Evolutionary conservation across 1,284 basidiomycete species (phyloP).

Genomic region (Anthracocystis panici-leucophaei): DNA sequence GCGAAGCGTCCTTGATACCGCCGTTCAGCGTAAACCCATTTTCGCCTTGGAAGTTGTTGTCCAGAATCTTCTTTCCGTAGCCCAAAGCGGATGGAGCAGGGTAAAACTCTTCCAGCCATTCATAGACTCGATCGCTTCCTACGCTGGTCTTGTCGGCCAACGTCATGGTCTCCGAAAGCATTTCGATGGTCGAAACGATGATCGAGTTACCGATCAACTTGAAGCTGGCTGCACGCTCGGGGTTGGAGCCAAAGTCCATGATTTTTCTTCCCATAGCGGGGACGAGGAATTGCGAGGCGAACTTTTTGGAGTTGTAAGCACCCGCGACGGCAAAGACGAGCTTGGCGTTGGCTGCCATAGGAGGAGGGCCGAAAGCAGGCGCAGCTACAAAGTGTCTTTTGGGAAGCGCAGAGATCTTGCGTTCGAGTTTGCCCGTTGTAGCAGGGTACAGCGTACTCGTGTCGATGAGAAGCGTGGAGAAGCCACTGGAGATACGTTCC

Average conservation of each 20-base stretch:
- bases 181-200: conserved; percentile 74
- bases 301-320: conserved; percentile 85
- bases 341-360: conserved; percentile 77
- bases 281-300: conserved; percentile 78
- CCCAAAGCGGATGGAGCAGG: conserved; percentile 59
- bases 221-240: conserved; percentile 79
- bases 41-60: conserved; percentile 80
- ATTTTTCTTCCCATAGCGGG: conserved; percentile 82
- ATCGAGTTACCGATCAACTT: conserved; percentile 75
- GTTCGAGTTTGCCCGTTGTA: conserved; percentile 75
- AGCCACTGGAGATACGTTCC: conserved; percentile 53
- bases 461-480: conserved; percentile 46
- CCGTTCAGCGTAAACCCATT: conserved; percentile 87
- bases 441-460: conserved; percentile 58
- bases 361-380: conserved; percentile 78
- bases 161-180: conserved; percentile 84
- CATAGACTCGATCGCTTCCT: conserved; percentile 74
- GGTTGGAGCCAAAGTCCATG: conserved; percentile 76
- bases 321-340: conserved; percentile 84
- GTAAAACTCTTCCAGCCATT: conserved; percentile 59
- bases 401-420: conserved; percentile 76
- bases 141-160: conserved; percentile 87
- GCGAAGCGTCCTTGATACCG: conserved; percentile 80
- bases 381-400: conserved; percentile 80
- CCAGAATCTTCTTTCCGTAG: conserved; percentile 73